Conservation (phyloP, 805 yeast species). For the Zygosaccharomyces bisporus region DNA sequence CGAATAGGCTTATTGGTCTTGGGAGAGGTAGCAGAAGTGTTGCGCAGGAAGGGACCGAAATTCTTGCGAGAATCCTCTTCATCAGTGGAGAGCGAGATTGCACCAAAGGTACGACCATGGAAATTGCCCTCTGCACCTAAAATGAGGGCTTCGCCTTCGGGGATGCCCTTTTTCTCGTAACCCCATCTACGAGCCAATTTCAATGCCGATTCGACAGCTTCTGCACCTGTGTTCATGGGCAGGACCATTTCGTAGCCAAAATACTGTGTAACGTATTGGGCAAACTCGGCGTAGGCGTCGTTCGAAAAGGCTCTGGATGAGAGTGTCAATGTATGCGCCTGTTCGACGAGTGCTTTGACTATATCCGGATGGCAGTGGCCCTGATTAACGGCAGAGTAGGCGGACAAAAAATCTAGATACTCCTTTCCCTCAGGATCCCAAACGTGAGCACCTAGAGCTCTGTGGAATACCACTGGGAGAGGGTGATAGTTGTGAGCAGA, state of each 20-base stretch:
- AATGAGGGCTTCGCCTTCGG: conserved; percentile 78
- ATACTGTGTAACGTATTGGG: conserved; percentile 82
- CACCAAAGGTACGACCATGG: conserved; percentile 95
- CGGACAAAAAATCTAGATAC: conserved; percentile 87
- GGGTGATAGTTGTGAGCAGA: conserved; percentile 98
- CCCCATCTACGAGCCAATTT: conserved; percentile 98
- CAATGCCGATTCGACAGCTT: conserved; percentile 93
- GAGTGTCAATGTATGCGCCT: conserved; percentile 77
- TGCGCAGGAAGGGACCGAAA: conserved; percentile 85
- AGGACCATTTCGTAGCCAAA: conserved; percentile 88
- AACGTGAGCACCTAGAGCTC: conserved; percentile 85
- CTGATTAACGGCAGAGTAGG: conserved; percentile 96
- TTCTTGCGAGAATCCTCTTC: conserved; percentile 76
- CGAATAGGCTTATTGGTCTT: conserved; percentile 44
- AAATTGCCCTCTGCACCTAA: conserved; percentile 85
- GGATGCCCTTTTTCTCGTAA: conserved; percentile 78
- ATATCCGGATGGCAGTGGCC: conserved; percentile 98
- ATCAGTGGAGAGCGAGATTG: conserved; percentile 94
- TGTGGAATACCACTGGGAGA: conserved; percentile 86
- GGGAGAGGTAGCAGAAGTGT: conserved; percentile 82
- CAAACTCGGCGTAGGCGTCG: conserved; percentile 80
- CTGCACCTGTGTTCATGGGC: conserved; percentile 99
- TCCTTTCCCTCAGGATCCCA: conserved; percentile 98
- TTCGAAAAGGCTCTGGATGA: conserved; percentile 91
- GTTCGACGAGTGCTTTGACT: conserved; percentile 77